A percentile compares a stretch with the other conserved stretches of the same genome.
These are phyloP conservation scores for Ormosia emarginata DNA, from an alignment of 306 rosid species.

Conservation along the genomic window DNA sequence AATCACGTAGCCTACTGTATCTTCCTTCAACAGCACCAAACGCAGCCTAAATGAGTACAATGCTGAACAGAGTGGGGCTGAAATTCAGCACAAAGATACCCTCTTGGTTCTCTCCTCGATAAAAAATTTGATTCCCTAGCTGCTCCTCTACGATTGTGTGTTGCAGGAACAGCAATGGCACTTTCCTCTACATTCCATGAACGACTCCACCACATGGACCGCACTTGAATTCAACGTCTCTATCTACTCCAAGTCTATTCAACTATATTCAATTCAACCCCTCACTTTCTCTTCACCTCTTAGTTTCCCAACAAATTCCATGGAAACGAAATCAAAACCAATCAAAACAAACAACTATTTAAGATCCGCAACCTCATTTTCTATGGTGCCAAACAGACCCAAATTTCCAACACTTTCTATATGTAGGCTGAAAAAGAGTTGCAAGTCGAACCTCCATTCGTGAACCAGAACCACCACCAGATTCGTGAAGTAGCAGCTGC, in stretches of 20 bases:
- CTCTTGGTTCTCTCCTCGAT: too few species aligned
- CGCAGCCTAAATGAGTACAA: too few species aligned
- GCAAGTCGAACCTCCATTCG: too few species aligned
- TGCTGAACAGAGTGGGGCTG: too few species aligned
- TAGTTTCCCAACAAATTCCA: not conserved
- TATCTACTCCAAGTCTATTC: conserved; percentile 60
- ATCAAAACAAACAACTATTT: not conserved
- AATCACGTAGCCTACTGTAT: too few species aligned
- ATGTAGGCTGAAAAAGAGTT: conserved; percentile 64
- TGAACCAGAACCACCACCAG: too few species aligned
- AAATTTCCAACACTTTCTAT: not conserved
- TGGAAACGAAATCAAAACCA: not conserved
- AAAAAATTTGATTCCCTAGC: not conserved
- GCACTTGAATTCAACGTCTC: conserved; percentile 57
- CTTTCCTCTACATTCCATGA: conserved; percentile 58
- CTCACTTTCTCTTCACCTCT: not conserved
- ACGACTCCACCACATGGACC: conserved; percentile 68
- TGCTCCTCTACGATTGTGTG: not conserved
- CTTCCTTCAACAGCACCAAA: too few species aligned
- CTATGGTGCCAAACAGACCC: not conserved
- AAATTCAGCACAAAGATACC: too few species aligned
- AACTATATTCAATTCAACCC: conserved; percentile 7
- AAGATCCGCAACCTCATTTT: not conserved
- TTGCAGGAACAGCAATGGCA: conserved; percentile 37
- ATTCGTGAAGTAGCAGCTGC: too few species aligned